Base-by-base conservation (phyloP, 164 flowering plant genomes). In the Litsea cubeba region DNA sequence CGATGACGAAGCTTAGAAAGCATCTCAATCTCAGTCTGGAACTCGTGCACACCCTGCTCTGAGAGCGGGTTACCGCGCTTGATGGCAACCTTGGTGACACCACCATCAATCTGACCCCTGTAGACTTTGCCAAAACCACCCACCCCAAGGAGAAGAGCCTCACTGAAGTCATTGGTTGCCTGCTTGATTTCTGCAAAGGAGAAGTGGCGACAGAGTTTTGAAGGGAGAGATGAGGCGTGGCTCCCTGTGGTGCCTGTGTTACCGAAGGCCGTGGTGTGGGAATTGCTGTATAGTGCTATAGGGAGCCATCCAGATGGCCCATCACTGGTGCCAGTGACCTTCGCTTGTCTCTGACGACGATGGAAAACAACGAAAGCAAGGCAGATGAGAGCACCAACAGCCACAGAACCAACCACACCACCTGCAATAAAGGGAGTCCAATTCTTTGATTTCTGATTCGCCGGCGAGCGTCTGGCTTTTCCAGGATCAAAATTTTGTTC, bases 101-200 rank as follows among this genome's bases (percentile, higher is more conserved):
- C 82, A 46, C 75, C 83, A 20, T 79, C 85, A 60, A 85, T 81
- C 17, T 69, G 73, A 26, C 89, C 86, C 69, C 60, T 85, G 83
- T 85, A 85, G 35, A 85, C 88, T 69, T 83, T 85, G 5, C 88
- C 88, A 62, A 85, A 83, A 10, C 88, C 88, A 12, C 88, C 88
- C 50, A 79, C 82, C 3, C 88, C 86, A 62, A 85, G 72, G 54
- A 85, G 71, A 24, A 79, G 74, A 8, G 75, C 77, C 76, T 91
- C 94, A 54, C 88, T 91, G 64, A 90, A 91, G 81, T 90, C 85
- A 0, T 87, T 88, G 50, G 94, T 90, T 78, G 94, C 97, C 69
- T 91, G 76, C 73, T 84, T 91, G 78, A 88, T 90, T 84, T 90
- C 97, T 32, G 90, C 87, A 77, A 90, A 40, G 78, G 78, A 17